Evolutionary conservation across 768 basidiomycete species (phyloP), one percentile per base, ranked within the genome.

Genomic region (Hortiboletus flavorubellus): DNA sequence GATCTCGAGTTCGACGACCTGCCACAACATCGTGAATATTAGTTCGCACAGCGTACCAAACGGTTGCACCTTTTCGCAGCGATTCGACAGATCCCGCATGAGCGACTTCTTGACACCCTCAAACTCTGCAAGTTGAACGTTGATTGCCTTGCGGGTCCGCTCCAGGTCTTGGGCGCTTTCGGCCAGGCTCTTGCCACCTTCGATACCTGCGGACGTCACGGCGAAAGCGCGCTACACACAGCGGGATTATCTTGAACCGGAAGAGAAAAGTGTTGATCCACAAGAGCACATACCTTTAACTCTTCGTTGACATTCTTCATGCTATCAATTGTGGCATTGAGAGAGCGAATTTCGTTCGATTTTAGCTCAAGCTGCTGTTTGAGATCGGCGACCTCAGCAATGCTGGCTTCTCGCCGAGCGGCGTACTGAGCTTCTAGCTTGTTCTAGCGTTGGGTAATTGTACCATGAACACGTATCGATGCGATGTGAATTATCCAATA

Each of bases 1-100:
- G 60, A 99, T 98, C 73, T 99, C 97, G 30, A 99, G 85, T 74
- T 98, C 97, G 49, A 99, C 96, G 40, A 99, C 97, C 95, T 97
- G 59, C 44, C 57, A 59, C 47, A 42, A 60, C 49, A 33, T 38
- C 23, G 34, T 68, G 37, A 61, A 58, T 53, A 51, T 47, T 46
- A 42, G 47, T 23, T 29, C 46, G 55, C 49, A 45, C 26, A 73
- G 30, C 37, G 53, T 16, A 41, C 37, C 45, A 10, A 57, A 53
- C 43, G 47, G 56, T 34, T 39, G 62, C 73, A 92, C 95, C 87
- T 98, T 98, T 80, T 99, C 97, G 71, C 97, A 99, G 30, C 97
- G 94, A 72, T 99, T 98, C 77, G 98, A 96, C 64, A 99, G 75
- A 78, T 99, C 97, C 37, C 93, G 88, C 91, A 99, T 97, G 59